Evolutionary conservation across 2,329 filamentous ascomycete genomes (phyloP).

Genomic region (Sporothrix brunneoviolacea): DNA sequence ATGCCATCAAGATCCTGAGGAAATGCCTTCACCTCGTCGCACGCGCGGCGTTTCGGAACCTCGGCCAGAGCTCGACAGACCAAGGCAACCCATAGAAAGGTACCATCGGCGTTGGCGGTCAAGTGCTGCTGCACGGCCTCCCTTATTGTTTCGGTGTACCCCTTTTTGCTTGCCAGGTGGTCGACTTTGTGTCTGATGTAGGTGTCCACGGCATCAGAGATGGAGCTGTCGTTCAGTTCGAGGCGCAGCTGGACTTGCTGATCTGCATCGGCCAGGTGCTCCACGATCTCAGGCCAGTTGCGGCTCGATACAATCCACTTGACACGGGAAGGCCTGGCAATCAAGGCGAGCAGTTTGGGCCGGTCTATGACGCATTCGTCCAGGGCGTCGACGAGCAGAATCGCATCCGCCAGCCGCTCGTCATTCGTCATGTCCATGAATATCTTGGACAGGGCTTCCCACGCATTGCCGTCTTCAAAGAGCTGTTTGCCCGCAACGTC

Average conservation of each 20-base stretch:
- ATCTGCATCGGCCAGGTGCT: conserved; percentile 18
- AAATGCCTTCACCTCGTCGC: conserved; percentile 24
- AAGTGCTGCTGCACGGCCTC: conserved; percentile 22
- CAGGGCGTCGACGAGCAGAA: conserved; percentile 40
- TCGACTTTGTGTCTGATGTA: conserved; percentile 33
- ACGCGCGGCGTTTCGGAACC: background rate
- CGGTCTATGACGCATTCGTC: conserved; percentile 34
- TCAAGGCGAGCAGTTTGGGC: conserved; percentile 29
- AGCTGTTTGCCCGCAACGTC: conserved; percentile 24
- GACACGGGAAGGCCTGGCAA: conserved; percentile 23
- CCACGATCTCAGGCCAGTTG: conserved; percentile 31
- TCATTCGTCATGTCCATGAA: conserved; percentile 35
- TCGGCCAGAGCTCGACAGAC: conserved; percentile 30
- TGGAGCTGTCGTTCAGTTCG: conserved; percentile 29
- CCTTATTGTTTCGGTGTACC: conserved; percentile 20
- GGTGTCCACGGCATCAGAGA: conserved; percentile 25
- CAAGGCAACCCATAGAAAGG: conserved; percentile 39
- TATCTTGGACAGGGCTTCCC: conserved; percentile 31
- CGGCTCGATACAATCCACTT: conserved; percentile 41
- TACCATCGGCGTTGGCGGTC: conserved; percentile 29
- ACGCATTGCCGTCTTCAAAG: conserved; percentile 35
- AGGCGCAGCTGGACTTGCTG: conserved; percentile 27
- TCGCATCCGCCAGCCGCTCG: conserved; percentile 22
- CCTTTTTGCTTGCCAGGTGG: conserved; percentile 23
- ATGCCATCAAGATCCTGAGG: conserved; percentile 30